phyloP scores from a whole-genome alignment of 768 basidiomycete species.

The Trametes gibbosa region DNA sequence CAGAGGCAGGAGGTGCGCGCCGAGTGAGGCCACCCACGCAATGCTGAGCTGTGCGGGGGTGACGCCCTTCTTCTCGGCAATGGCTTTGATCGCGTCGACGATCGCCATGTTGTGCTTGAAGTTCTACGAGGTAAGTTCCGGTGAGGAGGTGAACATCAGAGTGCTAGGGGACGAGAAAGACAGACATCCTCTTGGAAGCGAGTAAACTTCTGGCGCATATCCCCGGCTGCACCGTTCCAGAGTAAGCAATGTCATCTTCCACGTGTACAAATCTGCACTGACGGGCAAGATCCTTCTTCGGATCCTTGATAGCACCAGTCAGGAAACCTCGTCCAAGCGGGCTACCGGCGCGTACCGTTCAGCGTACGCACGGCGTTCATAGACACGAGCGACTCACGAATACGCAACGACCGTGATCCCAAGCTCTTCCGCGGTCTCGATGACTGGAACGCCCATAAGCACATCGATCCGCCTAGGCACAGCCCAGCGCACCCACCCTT shows the following conservation, averaged over 20 bases:
- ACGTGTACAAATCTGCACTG: not conserved
- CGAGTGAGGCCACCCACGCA: constrained; percentile 29
- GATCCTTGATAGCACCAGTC: constrained; percentile 45
- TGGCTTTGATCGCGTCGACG: constrained; percentile 38
- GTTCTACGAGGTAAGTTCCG: constrained; percentile 24
- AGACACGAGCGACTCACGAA: constrained; percentile 37
- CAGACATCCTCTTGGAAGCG: constrained; percentile 22
- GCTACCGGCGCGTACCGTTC: constrained; percentile 27
- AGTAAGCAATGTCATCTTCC: not conserved
- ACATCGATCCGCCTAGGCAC: too few relatives aligned
- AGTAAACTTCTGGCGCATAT: constrained; percentile 17
- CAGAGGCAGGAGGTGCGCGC: constrained; percentile 38
- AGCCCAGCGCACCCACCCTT: constrained; percentile 30
- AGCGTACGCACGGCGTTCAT: not conserved
- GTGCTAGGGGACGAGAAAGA: not conserved
- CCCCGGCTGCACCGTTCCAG: constrained; percentile 8
- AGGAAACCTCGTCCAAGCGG: constrained; percentile 55
- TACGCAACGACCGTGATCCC: constrained; percentile 60
- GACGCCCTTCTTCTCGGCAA: constrained; percentile 42
- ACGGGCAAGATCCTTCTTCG: constrained; percentile 31
- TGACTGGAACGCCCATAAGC: constrained; percentile 32
- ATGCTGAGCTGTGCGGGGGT: constrained; percentile 39
- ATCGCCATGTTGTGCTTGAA: constrained; percentile 41
- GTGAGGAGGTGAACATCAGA: too few relatives aligned
- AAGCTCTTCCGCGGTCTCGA: constrained; percentile 53